A percentile compares a stretch with the other conserved stretches of the same genome.
These are phyloP conservation scores for Stereocaulon alpinum DNA, from an alignment of 495 filamentous ascomycete genomes.

Conservation along the genomic window DNA sequence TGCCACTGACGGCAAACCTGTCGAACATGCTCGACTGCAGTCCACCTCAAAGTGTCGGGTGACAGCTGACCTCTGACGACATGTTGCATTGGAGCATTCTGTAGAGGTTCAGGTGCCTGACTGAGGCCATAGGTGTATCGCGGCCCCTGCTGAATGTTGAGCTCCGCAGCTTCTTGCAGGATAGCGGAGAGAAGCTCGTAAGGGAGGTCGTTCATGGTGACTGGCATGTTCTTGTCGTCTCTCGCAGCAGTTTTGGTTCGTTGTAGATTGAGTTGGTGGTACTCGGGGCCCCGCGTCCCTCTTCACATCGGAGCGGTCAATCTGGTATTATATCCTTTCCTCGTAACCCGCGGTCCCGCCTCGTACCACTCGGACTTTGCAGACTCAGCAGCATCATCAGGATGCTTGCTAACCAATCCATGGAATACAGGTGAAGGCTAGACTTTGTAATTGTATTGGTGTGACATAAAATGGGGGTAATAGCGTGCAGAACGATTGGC, in stretches of 20 bases:
- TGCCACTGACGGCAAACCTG: slow-evolving; percentile 41
- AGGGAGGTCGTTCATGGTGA: slow-evolving; percentile 37
- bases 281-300: background rate
- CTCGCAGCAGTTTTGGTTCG: background rate
- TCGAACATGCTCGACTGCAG: slow-evolving; percentile 34
- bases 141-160: slow-evolving; percentile 32
- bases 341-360: background rate
- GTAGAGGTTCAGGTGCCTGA: slow-evolving; percentile 34
- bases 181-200: slow-evolving; percentile 42
- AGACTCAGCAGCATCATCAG: slow-evolving; percentile 13
- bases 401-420: slow-evolving; percentile 2
- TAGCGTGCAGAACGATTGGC: slow-evolving; percentile 14
- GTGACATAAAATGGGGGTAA: slow-evolving; percentile 18
- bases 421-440: background rate
- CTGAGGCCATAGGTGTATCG: slow-evolving; percentile 43
- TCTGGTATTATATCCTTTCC: slow-evolving; percentile 3
- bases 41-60: slow-evolving; percentile 40
- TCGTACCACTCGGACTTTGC: background rate
- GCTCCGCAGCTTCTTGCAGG: slow-evolving; percentile 35
- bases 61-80: slow-evolving; percentile 40
- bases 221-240: background rate
- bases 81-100: slow-evolving; percentile 32
- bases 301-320: slow-evolving; percentile 1
- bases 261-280: background rate
- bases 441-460: background rate